phyloP scores from a whole-genome alignment of 2,329 filamentous ascomycete species.

The Myriosclerotinia duriaeana region DNA sequence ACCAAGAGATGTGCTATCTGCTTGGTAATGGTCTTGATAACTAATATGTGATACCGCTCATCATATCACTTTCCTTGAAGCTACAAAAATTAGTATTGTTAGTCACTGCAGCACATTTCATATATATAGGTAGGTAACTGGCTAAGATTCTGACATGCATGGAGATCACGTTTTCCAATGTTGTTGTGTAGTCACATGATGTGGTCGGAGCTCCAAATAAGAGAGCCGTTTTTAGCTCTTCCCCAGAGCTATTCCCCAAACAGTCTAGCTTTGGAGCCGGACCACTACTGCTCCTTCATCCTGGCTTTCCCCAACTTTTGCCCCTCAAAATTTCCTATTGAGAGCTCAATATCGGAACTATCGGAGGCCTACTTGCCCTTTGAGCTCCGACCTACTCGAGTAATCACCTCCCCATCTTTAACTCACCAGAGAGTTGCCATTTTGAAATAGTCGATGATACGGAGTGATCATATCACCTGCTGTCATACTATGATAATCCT shows the following conservation, averaged over 20 bases:
- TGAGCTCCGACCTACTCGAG: too few species aligned
- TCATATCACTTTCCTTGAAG: not conserved
- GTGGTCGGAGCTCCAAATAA: not conserved
- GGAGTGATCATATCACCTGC: not conserved
- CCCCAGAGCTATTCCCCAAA: not conserved
- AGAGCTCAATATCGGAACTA: not conserved
- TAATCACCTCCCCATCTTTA: not conserved
- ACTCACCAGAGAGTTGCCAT: not conserved
- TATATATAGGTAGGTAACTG: not conserved
- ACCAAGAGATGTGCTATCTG: not conserved
- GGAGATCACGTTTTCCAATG: slow-evolving; percentile 1
- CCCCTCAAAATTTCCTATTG: not conserved
- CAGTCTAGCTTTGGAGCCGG: not conserved
- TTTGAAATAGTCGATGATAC: not conserved
- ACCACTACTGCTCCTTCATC: not conserved
- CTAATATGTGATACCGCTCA: not conserved
- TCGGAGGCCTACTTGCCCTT: not conserved
- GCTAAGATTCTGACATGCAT: not conserved
- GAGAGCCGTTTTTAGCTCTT: not conserved
- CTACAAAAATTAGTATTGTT: not conserved
- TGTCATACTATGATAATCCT: not conserved
- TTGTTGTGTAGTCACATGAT: not conserved
- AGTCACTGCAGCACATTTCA: not conserved
- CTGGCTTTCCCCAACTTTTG: not conserved
- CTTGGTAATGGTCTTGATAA: not conserved